phyloP scores from a whole-genome alignment of 1,139 yeast genomes.

The Yamadazyma pseudoaaseri region DNA sequence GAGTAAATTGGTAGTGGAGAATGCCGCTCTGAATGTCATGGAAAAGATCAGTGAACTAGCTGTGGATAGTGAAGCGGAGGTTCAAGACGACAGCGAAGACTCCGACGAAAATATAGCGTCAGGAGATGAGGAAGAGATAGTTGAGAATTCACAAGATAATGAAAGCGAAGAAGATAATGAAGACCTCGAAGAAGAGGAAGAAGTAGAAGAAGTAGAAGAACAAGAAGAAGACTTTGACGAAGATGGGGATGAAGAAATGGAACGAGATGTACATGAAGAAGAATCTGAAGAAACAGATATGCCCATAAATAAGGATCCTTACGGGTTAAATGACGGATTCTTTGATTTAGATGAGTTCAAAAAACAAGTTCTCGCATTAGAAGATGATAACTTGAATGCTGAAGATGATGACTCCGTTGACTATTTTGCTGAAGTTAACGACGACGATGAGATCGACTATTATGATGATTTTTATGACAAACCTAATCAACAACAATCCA shows the following conservation, averaged over 20 bases:
- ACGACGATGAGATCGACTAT: conserved; percentile 63
- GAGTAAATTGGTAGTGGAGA: conserved; percentile 68
- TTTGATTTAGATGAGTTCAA: conserved; percentile 86
- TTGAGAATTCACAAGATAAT: conserved; percentile 10
- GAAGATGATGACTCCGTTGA: conserved; percentile 57
- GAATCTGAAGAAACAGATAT: conserved; percentile 16
- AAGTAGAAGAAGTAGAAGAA: conserved; percentile 16
- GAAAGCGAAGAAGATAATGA: conserved; percentile 10
- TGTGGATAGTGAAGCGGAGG: conserved; percentile 17
- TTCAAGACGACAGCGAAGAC: conserved; percentile 13
- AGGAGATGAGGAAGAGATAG: conserved; percentile 10
- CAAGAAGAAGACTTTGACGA: conserved; percentile 20
- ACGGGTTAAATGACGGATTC: conserved; percentile 80
- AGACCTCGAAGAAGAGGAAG: conserved; percentile 12
- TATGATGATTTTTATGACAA: conserved; percentile 75
- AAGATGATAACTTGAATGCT: conserved; percentile 49
- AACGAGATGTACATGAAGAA: conserved; percentile 11
- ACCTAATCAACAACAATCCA: conserved; percentile 21
- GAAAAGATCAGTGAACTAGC: conserved; percentile 24
- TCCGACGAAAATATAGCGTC: conserved; percentile 10
- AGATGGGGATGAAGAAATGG: conserved; percentile 21
- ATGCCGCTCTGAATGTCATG: conserved; percentile 35
- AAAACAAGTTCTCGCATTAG: conserved; percentile 74
- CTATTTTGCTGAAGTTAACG: conserved; percentile 52
- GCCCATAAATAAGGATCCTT: conserved; percentile 42